Percentiles rank a stretch among this genome's conserved stretches.
Evolutionary conservation across 2,329 filamentous ascomycete species (phyloP).

Genomic region (Talaromyces sp.): DNA sequence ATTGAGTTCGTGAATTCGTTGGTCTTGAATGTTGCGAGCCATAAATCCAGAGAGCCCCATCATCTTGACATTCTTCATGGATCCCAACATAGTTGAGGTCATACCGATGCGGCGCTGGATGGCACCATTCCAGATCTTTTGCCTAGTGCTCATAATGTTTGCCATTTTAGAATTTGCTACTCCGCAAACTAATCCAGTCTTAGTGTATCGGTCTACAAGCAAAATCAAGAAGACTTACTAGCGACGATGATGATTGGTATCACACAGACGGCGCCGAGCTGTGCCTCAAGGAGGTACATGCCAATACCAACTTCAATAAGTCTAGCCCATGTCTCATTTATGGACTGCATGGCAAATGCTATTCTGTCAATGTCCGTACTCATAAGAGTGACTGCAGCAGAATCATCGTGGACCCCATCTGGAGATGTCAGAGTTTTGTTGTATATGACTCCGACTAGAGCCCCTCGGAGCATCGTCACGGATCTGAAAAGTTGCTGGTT

Average conservation of each 20-base stretch:
- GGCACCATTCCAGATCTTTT: slow-evolving; percentile 33
- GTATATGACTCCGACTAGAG: not conserved
- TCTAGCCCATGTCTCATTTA: slow-evolving; percentile 45
- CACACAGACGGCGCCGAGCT: not conserved
- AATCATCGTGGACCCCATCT: slow-evolving; percentile 18
- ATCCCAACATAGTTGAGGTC: slow-evolving; percentile 35
- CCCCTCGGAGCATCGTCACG: not conserved
- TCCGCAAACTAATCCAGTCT: slow-evolving; percentile 3
- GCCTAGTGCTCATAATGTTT: not conserved
- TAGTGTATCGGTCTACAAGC: slow-evolving; percentile 21
- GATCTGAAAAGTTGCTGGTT: slow-evolving; percentile 35
- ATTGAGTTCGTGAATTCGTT: not conserved
- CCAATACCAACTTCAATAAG: slow-evolving; percentile 39
- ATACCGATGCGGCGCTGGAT: slow-evolving; percentile 38
- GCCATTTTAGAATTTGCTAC: not conserved
- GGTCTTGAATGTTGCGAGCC: not conserved
- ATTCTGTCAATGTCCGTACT: slow-evolving; percentile 44
- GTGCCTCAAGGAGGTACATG: not conserved
- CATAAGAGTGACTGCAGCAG: slow-evolving; percentile 43
- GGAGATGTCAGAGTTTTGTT: not conserved
- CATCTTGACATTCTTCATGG: slow-evolving; percentile 41
- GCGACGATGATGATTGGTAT: not conserved
- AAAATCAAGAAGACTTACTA: not conserved
- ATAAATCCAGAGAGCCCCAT: slow-evolving; percentile 23
- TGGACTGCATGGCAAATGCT: slow-evolving; percentile 33